Base-by-base conservation (phyloP, 2,329 filamentous ascomycete genomes). In the Helotiales sp. region DNA sequence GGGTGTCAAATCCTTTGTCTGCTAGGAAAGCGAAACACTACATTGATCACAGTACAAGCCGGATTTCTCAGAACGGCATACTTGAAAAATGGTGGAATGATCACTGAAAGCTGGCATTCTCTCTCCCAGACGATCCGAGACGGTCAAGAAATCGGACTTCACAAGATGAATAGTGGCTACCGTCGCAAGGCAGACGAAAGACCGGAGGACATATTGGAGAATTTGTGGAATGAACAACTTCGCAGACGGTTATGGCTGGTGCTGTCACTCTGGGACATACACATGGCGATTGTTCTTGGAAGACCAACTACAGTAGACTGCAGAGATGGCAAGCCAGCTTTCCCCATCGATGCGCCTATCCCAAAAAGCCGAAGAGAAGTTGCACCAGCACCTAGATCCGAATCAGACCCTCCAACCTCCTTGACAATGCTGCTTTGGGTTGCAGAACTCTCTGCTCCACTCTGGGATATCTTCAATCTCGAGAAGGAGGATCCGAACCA, bases 71-170 rank as follows among this genome's bases (percentile, higher is more conserved):
- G 83, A 30, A 79, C 80, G 1, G 73, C 76, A 1, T 85, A 83
- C 59, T 71, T 85, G 38, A 87, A 87, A 69, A 84, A 82, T 63
- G 79, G 77, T 8, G 83, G 80, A 10, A 77, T 81, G 65, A 80
- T 86, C 13, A 81, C 81, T 0, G 84, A 86, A 63, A 76, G 67
- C 47, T 74, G 72, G 72, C 72, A 74, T 59, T 66, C 64, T 3
- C 63, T 87, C 29, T 80, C 81, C 1, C 75, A 77, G 22, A 79
- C 81, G 0, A 85, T 87, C 55, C 75, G 82, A 38, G 83, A 87
- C 66, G 84, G 82, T 0, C 84, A 87, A 66, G 84, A 86, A 63
- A 78, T 87, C 38, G 84, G 83, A 12, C 73, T 87, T 64, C 72
- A 87, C 62, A 76, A 79, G 12, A 79, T 82, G 4, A 54, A 51